Base-by-base conservation (phyloP, 2,329 filamentous ascomycete genomes). In the Venturia aucupariae region DNA sequence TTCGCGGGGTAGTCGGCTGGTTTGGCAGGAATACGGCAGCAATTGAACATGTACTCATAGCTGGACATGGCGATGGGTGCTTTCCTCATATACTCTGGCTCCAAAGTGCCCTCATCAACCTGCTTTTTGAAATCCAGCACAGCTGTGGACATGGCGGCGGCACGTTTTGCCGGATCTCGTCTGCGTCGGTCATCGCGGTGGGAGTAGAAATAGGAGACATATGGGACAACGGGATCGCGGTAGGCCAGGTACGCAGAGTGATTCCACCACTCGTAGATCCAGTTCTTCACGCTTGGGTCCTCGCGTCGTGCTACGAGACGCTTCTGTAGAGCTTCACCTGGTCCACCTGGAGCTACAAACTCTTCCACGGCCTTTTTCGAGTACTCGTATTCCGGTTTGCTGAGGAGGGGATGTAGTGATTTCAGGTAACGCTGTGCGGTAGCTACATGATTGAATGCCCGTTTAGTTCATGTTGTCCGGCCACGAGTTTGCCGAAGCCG, bases 151-250 rank as follows among this genome's bases (percentile, higher is more conserved):
- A 99, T 89, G 68, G 93, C 92, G 4, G 94, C 94, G 3, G 94
- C 94, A 68, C 94, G 90, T 83, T 95, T 96, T 67, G 89, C 88
- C 0, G 94, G 94, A 76, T 97, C 86, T 67, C 92, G 87, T 69
- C 93, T 86, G 73, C 87, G 84, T 70, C 90, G 87, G 78, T 99
- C 95, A 77, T 99, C 94, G 69, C 91, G 86, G 80, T 97, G 93
- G 64, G 92, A 97, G 81, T 99, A 99, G 81, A 99, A 99, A 84
- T 99, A 99, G 77, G 91, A 96, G 72, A 99, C 94, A 75, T 97
- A 99, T 67, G 94, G 94, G 22, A 97, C 90, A 59, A 99, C 90
- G 13, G 94, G 94, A 75, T 97, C 94, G 69, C 93, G 89, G 81
- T 97, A 97, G 68, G 80, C 84, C 68, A 99, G 86, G 78, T 99